These are phyloP conservation scores for Ettlia oleoabundans DNA, from an alignment of 139 green algal genomes.

Conservation along the genomic window DNA sequence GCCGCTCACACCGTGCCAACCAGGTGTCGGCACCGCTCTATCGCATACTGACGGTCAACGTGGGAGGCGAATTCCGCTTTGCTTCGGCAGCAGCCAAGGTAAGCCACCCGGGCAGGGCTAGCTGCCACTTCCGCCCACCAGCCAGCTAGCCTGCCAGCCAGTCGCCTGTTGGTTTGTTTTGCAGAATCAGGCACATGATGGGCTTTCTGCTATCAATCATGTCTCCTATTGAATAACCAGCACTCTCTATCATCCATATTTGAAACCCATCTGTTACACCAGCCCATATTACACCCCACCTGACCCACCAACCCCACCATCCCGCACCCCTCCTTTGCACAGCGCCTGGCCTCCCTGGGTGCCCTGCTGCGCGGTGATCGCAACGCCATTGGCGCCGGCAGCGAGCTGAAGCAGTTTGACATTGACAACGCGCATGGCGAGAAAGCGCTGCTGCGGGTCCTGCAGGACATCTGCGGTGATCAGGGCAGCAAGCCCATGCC, in stretches of 20 bases:
- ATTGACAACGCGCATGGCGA: slow-evolving; percentile 32
- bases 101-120: background rate
- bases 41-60: slow-evolving; percentile 76
- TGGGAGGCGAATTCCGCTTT: slow-evolving; percentile 90
- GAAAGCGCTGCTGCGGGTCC: slow-evolving; percentile 25
- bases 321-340: background rate
- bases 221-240: too few species aligned
- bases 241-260: too few species aligned
- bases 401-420: slow-evolving; percentile 47
- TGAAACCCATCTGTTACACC: too few species aligned
- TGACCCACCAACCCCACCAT: background rate
- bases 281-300: background rate
- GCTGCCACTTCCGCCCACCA: background rate
- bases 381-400: slow-evolving; percentile 47
- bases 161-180: background rate
- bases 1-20: slow-evolving; percentile 44
- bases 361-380: slow-evolving; percentile 59
- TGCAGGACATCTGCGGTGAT: slow-evolving; percentile 25
- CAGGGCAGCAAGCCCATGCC: slow-evolving; percentile 24
- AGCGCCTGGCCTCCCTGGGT: slow-evolving; percentile 83
- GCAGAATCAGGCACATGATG: too few species aligned
- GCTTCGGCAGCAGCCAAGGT: slow-evolving; percentile 75
- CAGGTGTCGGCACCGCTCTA: slow-evolving; percentile 37
- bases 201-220: too few species aligned
- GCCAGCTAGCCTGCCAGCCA: background rate